Conservation (phyloP, 2,329 filamentous ascomycete species). For the Tolypocladium guangdongense region DNA sequence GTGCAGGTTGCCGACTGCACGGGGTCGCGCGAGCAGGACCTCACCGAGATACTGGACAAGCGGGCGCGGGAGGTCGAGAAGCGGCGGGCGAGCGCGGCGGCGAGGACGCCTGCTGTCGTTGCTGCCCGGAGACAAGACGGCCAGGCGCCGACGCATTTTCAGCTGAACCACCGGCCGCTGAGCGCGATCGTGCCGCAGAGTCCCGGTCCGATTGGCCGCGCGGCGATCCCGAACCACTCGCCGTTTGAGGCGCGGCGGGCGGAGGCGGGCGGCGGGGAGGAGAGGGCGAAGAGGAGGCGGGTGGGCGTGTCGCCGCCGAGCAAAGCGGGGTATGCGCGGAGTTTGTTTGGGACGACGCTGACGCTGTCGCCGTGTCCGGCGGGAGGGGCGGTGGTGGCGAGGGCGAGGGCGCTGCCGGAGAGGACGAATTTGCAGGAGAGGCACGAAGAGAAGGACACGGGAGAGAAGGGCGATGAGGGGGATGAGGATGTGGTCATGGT, state of each 20-base stretch:
- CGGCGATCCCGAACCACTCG: conserved; percentile 19
- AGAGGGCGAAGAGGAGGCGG: conserved; percentile 15
- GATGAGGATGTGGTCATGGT: conserved; percentile 6
- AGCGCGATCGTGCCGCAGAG: conserved; percentile 23
- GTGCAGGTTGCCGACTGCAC: conserved; percentile 71
- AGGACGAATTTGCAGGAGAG: conserved; percentile 7
- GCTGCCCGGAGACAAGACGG: conserved; percentile 9
- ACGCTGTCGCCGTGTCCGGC: conserved; percentile 15
- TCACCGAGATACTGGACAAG: conserved; percentile 65
- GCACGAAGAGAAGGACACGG: not conserved
- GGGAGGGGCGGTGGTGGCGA: conserved; percentile 5
- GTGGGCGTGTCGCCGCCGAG: conserved; percentile 19
- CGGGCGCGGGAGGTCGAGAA: conserved; percentile 45
- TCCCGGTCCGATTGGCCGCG: conserved; percentile 19
- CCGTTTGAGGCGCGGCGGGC: conserved; percentile 21
- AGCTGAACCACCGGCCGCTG: conserved; percentile 31
- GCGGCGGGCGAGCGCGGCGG: conserved; percentile 32
- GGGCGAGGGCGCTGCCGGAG: conserved; percentile 10
- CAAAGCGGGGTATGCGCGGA: conserved; percentile 21
- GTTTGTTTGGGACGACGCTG: conserved; percentile 22
- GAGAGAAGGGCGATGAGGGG: not conserved
- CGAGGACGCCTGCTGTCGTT: conserved; percentile 13
- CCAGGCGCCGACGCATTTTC: conserved; percentile 19
- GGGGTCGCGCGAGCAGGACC: conserved; percentile 65
- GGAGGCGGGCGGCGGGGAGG: conserved; percentile 4